These are phyloP conservation scores for Fusarium palustre DNA, from an alignment of 2,329 filamentous ascomycete genomes.

Conservation along the genomic window DNA sequence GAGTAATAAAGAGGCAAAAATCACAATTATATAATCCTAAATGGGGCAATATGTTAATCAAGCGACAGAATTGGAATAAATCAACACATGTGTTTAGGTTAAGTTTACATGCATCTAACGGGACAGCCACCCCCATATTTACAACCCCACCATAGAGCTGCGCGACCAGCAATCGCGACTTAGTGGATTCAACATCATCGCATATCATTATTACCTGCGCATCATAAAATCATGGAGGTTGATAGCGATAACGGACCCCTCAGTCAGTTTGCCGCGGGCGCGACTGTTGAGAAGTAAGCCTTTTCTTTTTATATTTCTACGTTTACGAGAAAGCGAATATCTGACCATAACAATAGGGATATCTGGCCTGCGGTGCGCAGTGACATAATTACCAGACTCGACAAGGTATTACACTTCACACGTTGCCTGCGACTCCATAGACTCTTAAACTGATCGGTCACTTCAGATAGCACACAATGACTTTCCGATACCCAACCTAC, in stretches of 20 bases:
- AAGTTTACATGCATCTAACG: conserved; percentile 46
- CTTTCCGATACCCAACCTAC: conserved; percentile 77
- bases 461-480: conserved; percentile 77
- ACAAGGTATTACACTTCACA: conserved; percentile 60
- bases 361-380: conserved; percentile 76
- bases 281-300: conserved; percentile 67
- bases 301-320: conserved; percentile 8
- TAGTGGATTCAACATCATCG: conserved; percentile 25
- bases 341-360: conserved; percentile 65
- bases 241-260: conserved; percentile 65
- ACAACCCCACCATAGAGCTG: conserved; percentile 47
- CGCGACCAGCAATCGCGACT: conserved; percentile 23
- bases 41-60: not conserved
- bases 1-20: not conserved
- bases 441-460: conserved; percentile 3
- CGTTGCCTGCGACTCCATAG: not conserved
- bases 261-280: conserved; percentile 62
- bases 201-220: conserved; percentile 21
- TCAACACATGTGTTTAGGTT: not conserved
- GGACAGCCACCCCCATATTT: conserved; percentile 43
- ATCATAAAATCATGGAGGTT: conserved; percentile 62
- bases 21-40: not conserved
- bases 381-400: conserved; percentile 74
- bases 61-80: not conserved
- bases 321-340: conserved; percentile 25